Percentiles rank a stretch among this genome's conserved stretches.
Evolutionary conservation across 2,329 filamentous ascomycete genomes (phyloP).

Genomic region (Penicillium brevicompactum): DNA sequence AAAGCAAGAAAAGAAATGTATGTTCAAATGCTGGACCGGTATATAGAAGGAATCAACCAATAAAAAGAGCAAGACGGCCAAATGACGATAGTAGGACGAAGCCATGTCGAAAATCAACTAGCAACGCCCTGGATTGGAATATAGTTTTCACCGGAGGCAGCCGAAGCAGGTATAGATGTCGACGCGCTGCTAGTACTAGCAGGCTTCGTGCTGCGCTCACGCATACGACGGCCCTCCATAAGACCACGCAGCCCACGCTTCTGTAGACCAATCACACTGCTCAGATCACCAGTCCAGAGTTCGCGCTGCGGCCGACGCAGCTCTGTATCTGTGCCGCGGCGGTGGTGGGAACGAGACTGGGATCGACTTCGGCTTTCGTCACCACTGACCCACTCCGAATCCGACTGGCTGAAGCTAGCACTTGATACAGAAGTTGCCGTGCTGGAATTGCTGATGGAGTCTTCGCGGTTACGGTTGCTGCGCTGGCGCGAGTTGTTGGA

Average conservation of each 20-base stretch:
- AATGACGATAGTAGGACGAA: background rate
- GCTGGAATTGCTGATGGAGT: conserved; percentile 43
- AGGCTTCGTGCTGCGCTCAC: conserved; percentile 63
- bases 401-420: conserved; percentile 42
- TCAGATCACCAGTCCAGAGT: conserved; percentile 74
- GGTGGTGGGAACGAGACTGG: conserved; percentile 42
- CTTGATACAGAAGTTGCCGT: conserved; percentile 42
- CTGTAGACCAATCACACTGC: conserved; percentile 88
- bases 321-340: conserved; percentile 41
- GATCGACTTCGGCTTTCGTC: conserved; percentile 28
- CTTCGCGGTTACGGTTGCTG: conserved; percentile 36
- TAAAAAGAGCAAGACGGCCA: background rate
- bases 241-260: conserved; percentile 88
- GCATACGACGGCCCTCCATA: conserved; percentile 89
- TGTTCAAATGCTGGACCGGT: conserved; percentile 1
- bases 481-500: conserved; percentile 25
- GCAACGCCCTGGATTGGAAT: conserved; percentile 20
- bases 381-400: conserved; percentile 34
- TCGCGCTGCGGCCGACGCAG: conserved; percentile 52
- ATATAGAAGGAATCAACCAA: background rate
- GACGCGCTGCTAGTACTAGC: conserved; percentile 24
- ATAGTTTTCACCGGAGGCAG: conserved; percentile 17
- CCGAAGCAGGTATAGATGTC: conserved; percentile 18
- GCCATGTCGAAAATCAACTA: conserved; percentile 6
- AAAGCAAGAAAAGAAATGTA: conserved; percentile 11